phyloP scores from a whole-genome alignment of 305 asterid species.

The Fraxinus platypoda region DNA sequence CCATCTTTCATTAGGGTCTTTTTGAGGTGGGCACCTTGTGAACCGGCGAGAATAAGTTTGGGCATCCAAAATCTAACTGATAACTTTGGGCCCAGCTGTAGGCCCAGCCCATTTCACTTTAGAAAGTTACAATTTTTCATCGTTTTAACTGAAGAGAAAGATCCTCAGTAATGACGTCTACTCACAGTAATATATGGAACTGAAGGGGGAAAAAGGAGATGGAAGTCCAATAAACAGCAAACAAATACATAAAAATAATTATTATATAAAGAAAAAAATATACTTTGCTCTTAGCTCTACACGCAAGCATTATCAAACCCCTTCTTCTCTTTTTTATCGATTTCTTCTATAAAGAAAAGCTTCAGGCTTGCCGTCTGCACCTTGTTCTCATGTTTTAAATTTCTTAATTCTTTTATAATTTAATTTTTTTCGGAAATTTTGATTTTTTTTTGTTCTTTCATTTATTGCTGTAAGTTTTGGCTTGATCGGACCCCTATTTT shows the following conservation, averaged over 20 bases:
- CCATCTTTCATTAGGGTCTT: background rate
- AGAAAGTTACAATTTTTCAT: background rate
- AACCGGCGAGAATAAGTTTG: background rate
- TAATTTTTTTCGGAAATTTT: conserved; percentile 5
- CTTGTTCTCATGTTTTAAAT: background rate
- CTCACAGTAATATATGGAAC: background rate
- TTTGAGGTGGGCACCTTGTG: background rate
- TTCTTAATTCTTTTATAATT: conserved; percentile 9
- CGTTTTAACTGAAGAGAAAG: background rate
- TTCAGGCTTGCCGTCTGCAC: background rate
- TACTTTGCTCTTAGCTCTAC: background rate
- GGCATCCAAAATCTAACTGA: background rate
- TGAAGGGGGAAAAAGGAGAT: background rate
- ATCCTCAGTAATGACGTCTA: background rate
- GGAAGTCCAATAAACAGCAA: background rate
- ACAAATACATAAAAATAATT: background rate
- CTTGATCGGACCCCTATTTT: conserved; percentile 19
- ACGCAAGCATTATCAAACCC: background rate
- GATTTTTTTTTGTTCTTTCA: conserved; percentile 14
- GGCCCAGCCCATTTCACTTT: background rate
- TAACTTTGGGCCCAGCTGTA: background rate
- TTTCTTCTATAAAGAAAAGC: background rate
- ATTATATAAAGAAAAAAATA: background rate
- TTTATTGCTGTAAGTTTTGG: conserved; percentile 30
- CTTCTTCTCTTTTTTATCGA: background rate